Evolutionary conservation across 352 stramenopile genomes (phyloP).

Genomic region (Globisporangium spiculum): DNA sequence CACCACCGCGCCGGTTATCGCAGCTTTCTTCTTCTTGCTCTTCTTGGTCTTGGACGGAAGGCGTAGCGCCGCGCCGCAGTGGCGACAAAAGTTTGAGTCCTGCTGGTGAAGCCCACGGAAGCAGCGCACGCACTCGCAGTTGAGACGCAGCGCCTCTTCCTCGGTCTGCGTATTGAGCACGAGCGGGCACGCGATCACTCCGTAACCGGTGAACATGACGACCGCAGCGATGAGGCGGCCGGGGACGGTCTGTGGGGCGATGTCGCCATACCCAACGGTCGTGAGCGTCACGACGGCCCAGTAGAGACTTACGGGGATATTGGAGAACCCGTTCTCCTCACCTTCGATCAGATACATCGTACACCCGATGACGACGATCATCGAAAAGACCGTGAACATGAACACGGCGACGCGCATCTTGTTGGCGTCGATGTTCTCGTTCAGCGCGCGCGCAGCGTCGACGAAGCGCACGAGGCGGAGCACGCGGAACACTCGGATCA

Average conservation of each 20-base stretch:
- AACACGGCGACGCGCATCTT: slow-evolving; percentile 79
- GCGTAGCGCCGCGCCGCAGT: slow-evolving; percentile 37
- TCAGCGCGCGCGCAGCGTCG: slow-evolving; percentile 58
- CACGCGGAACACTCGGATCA: slow-evolving; percentile 76
- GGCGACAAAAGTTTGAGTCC: slow-evolving; percentile 47
- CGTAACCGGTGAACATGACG: slow-evolving; percentile 54
- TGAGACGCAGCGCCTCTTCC: slow-evolving; percentile 32
- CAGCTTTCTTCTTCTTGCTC: slow-evolving; percentile 21
- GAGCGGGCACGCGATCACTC: slow-evolving; percentile 47
- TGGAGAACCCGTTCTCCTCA: slow-evolving; percentile 72
- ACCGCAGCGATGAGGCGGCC: slow-evolving; percentile 46
- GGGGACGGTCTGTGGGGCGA: slow-evolving; percentile 41
- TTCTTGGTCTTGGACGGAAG: slow-evolving; percentile 29
- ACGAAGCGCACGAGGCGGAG: slow-evolving; percentile 72
- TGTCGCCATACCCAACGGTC: slow-evolving; percentile 55
- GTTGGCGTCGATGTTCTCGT: slow-evolving; percentile 80
- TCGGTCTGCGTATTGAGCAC: slow-evolving; percentile 39
- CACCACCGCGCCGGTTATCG: background rate
- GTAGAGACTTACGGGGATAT: slow-evolving; percentile 52
- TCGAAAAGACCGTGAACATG: slow-evolving; percentile 66
- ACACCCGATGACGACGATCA: slow-evolving; percentile 81
- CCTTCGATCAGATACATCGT: slow-evolving; percentile 85
- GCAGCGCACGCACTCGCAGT: slow-evolving; percentile 38
- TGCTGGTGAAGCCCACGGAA: slow-evolving; percentile 48
- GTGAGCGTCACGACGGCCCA: slow-evolving; percentile 56